Evolutionary conservation across 2,329 filamentous ascomycete genomes (phyloP).

Genomic region (Colletotrichum orbiculare): DNA sequence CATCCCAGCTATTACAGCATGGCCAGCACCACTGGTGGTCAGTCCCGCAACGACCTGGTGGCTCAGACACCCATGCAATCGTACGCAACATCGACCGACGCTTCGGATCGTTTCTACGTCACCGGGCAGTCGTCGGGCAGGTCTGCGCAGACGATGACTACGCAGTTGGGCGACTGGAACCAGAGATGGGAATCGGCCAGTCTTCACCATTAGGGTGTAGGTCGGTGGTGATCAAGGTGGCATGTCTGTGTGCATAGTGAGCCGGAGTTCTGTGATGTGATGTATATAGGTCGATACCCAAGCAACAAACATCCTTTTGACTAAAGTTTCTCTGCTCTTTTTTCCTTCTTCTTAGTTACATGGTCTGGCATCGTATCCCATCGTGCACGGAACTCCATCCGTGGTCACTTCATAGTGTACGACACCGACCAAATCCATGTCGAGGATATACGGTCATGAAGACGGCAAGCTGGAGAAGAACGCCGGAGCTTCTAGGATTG

Average conservation of each 20-base stretch:
- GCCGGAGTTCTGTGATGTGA: neutral
- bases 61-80: conserved; percentile 2
- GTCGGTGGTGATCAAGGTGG: neutral
- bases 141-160: neutral
- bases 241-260: conserved; percentile 1
- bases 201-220: conserved; percentile 1
- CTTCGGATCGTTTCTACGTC: conserved; percentile 22
- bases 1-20: conserved; percentile 21
- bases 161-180: conserved; percentile 17
- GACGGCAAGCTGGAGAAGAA: too few relatives aligned
- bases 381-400: too few relatives aligned
- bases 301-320: too few relatives aligned
- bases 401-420: too few relatives aligned
- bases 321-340: too few relatives aligned
- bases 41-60: neutral
- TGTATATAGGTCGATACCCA: too few relatives aligned
- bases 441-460: too few relatives aligned
- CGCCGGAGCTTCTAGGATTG: too few relatives aligned
- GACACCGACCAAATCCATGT: too few relatives aligned
- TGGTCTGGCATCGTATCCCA: too few relatives aligned
- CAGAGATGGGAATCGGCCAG: conserved; percentile 8
- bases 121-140: conserved; percentile 21
- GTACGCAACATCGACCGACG: conserved; percentile 6
- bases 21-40: conserved; percentile 26
- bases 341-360: too few relatives aligned